Percentiles rank a stretch among this genome's conserved stretches.
Evolutionary conservation across 1,139 yeast genomes (phyloP).

Genomic region (Saccharomyces hybrid): DNA sequence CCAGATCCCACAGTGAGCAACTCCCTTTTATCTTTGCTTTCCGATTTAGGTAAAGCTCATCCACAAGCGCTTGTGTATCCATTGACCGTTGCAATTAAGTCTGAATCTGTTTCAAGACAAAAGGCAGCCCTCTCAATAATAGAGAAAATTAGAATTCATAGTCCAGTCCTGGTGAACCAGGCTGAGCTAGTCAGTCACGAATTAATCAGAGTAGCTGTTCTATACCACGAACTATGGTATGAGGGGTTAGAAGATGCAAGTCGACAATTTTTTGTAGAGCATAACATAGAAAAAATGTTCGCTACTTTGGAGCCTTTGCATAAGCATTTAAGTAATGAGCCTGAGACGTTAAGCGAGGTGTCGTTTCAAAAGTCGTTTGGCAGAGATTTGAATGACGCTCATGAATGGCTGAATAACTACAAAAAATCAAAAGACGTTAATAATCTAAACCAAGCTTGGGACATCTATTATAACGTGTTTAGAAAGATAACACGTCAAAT

Average conservation of each 20-base stretch:
- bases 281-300: conserved; percentile 90
- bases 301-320: conserved; percentile 86
- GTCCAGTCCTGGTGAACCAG: conserved; percentile 78
- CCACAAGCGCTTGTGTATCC: conserved; percentile 97
- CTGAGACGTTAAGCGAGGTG: conserved; percentile 90
- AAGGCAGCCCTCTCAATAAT: conserved; percentile 87
- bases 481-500: conserved; percentile 82
- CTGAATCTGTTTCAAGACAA: conserved; percentile 83
- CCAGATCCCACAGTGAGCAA: conserved; percentile 81
- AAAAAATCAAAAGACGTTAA: conserved; percentile 80
- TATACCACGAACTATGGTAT: conserved; percentile 98
- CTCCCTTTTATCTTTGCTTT: conserved; percentile 68
- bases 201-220: conserved; percentile 84
- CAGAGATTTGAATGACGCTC: conserved; percentile 84
- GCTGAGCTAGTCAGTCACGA: conserved; percentile 90
- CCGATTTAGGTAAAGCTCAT: conserved; percentile 89
- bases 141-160: conserved; percentile 85
- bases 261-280: conserved; percentile 85
- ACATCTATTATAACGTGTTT: conserved; percentile 87
- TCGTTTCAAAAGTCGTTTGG: conserved; percentile 93
- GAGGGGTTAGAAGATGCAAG: conserved; percentile 97
- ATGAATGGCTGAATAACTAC: conserved; percentile 85
- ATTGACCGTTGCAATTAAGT: conserved; percentile 88
- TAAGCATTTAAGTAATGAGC: conserved; percentile 72
- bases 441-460: conserved; percentile 96